Evolutionary conservation across 2,329 filamentous ascomycete species (phyloP).

Genomic region (Fusarium mundagurra): DNA sequence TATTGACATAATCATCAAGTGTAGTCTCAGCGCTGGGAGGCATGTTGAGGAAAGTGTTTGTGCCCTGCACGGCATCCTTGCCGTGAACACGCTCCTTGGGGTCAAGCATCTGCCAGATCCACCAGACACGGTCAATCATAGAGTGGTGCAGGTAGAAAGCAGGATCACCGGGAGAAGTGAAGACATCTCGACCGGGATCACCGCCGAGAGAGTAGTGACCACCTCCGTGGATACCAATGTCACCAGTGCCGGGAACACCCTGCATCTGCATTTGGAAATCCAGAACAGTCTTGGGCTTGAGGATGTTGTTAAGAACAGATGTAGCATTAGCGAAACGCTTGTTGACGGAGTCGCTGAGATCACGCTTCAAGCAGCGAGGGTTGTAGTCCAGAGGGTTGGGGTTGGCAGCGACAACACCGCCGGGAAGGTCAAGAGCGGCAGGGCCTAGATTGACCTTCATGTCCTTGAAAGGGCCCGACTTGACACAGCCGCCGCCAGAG

Average conservation of each 20-base stretch:
- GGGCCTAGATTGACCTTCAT: conserved; percentile 55
- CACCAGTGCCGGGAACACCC: conserved; percentile 42
- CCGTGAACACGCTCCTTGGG: conserved; percentile 37
- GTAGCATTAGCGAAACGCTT: conserved; percentile 39
- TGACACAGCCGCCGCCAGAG: conserved; percentile 65
- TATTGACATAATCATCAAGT: conserved; percentile 42
- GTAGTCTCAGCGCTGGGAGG: conserved; percentile 39
- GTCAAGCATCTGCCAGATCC: conserved; percentile 46
- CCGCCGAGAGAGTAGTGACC: conserved; percentile 54
- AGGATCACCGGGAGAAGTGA: conserved; percentile 51
- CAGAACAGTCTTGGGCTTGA: conserved; percentile 47
- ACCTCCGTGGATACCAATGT: conserved; percentile 49
- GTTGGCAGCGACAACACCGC: conserved; percentile 31
- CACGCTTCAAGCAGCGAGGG: conserved; percentile 55
- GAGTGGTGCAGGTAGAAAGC: conserved; percentile 49
- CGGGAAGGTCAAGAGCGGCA: conserved; percentile 44
- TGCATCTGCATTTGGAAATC: conserved; percentile 60
- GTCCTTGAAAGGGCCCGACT: conserved; percentile 59
- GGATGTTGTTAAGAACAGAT: conserved; percentile 51
- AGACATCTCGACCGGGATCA: conserved; percentile 54
- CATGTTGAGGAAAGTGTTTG: conserved; percentile 40
- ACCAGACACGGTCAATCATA: conserved; percentile 44
- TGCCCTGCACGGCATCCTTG: conserved; percentile 34
- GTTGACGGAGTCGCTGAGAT: conserved; percentile 44
- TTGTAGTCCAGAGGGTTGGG: conserved; percentile 50